These are phyloP conservation scores for Pichia cephalocereana DNA, from an alignment of 805 yeast species.

Conservation along the genomic window DNA sequence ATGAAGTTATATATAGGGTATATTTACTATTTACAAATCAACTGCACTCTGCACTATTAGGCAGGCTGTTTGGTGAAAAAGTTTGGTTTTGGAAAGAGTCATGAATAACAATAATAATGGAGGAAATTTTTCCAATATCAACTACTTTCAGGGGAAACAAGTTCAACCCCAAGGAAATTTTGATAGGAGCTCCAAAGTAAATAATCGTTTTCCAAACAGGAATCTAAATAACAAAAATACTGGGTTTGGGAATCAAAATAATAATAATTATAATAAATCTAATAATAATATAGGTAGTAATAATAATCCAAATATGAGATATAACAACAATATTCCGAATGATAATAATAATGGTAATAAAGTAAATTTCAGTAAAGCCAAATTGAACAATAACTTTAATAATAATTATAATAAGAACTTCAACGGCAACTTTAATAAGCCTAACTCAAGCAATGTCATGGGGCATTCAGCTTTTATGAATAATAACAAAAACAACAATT, in stretches of 20 bases:
- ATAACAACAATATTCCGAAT: background rate
- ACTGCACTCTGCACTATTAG: too few species aligned
- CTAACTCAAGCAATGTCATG: background rate
- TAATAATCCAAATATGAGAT: background rate
- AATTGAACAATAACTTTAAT: background rate
- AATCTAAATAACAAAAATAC: background rate
- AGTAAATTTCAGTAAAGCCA: too few species aligned
- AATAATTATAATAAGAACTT: background rate
- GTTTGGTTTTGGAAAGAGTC: background rate
- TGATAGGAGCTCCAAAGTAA: background rate
- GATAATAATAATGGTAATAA: background rate
- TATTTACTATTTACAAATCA: too few species aligned
- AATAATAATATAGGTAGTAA: background rate
- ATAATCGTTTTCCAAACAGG: background rate
- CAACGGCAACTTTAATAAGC: background rate
- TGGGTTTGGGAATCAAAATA: background rate
- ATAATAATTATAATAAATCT: background rate
- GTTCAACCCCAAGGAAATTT: background rate
- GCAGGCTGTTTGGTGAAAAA: too few species aligned
- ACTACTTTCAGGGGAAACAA: constrained; percentile 12
- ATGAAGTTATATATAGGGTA: too few species aligned
- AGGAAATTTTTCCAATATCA: constrained; percentile 13
- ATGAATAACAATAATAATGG: background rate
- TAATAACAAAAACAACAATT: background rate
- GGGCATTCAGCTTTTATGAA: background rate